Conservation (phyloP, 257 asterid genomes). For the Nyctanthes arbortristis region DNA sequence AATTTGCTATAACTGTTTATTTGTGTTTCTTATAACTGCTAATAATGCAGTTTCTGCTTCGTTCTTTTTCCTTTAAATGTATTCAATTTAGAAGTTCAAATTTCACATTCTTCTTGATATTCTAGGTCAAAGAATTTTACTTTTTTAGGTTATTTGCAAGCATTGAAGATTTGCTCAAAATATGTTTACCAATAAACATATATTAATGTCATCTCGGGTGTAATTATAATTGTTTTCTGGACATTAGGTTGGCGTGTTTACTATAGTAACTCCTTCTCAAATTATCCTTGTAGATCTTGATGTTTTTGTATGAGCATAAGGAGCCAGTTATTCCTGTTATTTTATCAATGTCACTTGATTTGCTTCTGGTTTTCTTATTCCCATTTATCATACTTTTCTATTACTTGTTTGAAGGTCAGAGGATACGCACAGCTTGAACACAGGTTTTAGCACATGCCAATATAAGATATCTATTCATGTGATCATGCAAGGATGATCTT, state of each 20-base stretch:
- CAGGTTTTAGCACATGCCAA: not conserved
- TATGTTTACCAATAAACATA: not conserved
- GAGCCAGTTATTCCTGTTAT: not conserved
- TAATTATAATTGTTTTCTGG: no score
- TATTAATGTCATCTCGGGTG: not conserved
- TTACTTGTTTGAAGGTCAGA: not conserved
- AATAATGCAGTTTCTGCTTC: no score
- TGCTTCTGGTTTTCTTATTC: not conserved
- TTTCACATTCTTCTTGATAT: not conserved
- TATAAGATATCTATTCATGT: not conserved
- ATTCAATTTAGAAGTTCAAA: not conserved
- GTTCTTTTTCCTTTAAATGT: not conserved
- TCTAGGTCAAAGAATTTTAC: not conserved
- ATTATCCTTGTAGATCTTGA: no score
- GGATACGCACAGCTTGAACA: not conserved
- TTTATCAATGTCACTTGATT: not conserved
- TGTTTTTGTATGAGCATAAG: not conserved
- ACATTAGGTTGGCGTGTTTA: no score
- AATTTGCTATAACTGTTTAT: no score
- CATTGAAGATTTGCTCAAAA: not conserved
- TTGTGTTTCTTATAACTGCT: not conserved
- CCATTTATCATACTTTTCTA: not conserved
- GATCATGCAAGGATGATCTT: not conserved
- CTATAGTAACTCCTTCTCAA: no score
- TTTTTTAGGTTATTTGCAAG: not conserved